Base-by-base conservation (phyloP, 495 filamentous ascomycete species). In the Aspergillus olivimuriae region DNA sequence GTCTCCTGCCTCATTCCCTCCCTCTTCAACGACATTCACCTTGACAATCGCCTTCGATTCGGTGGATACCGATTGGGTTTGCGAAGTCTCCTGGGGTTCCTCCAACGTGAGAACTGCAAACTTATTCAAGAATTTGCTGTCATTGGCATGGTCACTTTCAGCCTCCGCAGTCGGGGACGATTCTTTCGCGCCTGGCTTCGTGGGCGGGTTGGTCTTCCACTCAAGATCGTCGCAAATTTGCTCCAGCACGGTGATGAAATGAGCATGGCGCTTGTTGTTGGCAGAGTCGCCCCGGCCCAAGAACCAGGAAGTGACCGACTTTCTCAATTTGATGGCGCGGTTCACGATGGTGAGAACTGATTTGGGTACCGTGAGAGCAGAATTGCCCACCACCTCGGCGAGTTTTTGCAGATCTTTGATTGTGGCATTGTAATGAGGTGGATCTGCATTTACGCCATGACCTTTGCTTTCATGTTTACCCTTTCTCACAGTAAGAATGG, bases 71-170 rank as follows among this genome's bases (percentile, higher is more conserved):
- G 15, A 30, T 43, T 51, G 44, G 16, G 30, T 34, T 36, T 51
- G 14, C 33, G 45, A 36, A 23, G 41, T 41, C 9, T 65, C 48
- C 26, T 49, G 44, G 3, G 61, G 59, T 46, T 65, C 61, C 45
- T 65, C 57, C 9, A 65, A 47, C n/a, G 54, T 53, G 42, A 65
- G 55, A 20, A 54, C 52, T 38, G 57, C 50, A 39, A 65, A 62
- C 47, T 35, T 56, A 47, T 62, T 62, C 10, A 47, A 6, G 16
- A 58, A 55, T 30, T n/a, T 44, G 28, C 52, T 52, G 32, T n/a
- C 14, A 15, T 45, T 24, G 31, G 43, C 31, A 26, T 56, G 47
- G 17, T 50, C 41, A 46, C 16, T 23, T 36, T 41, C 28, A 26
- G 26, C 16, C 32, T 53, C 43, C 8, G 26, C 24, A 23, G 45